Evolutionary conservation across 768 basidiomycete species (phyloP), one percentile per base, ranked within the genome.

Genomic region (Tulasnella sp.): DNA sequence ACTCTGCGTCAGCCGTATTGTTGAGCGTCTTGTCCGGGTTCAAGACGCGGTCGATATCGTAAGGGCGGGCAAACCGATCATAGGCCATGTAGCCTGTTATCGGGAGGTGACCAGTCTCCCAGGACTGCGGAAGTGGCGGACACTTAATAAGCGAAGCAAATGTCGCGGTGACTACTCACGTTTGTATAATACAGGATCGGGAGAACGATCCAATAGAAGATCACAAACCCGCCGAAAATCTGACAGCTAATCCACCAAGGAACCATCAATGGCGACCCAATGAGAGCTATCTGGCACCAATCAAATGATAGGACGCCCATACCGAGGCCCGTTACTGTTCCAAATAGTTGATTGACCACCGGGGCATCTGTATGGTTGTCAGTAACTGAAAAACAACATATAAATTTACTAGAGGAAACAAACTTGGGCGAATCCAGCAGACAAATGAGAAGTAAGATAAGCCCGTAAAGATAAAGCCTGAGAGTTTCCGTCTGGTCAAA

Each of bases 211-310:
- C 97, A 99, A 86, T 92, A 98, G 86, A 96, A 94, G 38, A 97
- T 71, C 52, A 96, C 90, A 85, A 99, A 98, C 6, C 95, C 96
- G 40, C 85, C 82, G 84, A 96, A 94, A 81, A 96, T 89, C 84
- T 99, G 96, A 38, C 93, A 93, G 84, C 95, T 90, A 1, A 97
- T 97, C 97, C 97, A 99, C 98, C 97, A 99, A 3, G 97, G 98
- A 56, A 92, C 88, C 86, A 92, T 90, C 75, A 94, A 85, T 16
- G 94, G 93, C 52, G 89, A 91, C 3, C 90, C 91, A 76, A 92
- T 88, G 89, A 89, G 93, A 24, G 89, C 82, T 71, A 94, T 90
- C 82, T 92, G 89, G 86, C 88, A 82, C 97, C 97, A 99, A 85
- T 99, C 97, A 84, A 98, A 98, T 1, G 96, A 97, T 80, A 98